phyloP scores from a whole-genome alignment of 2,329 filamentous ascomycete genomes.

The Botryosphaeria dothidea region DNA sequence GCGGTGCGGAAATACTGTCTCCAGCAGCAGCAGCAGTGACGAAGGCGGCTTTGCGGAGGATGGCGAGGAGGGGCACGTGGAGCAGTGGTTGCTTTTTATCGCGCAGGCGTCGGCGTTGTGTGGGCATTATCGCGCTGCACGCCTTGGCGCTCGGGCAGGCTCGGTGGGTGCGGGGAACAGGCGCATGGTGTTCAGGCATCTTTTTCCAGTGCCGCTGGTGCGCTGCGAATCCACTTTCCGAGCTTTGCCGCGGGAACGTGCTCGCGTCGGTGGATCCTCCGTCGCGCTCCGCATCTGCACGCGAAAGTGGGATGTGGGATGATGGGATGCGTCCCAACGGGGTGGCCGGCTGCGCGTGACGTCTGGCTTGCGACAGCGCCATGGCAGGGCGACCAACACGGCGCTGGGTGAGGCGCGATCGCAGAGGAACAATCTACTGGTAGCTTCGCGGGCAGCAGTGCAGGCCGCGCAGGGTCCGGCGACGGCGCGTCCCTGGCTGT shows the following conservation, averaged over 20 bases:
- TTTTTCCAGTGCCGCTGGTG: slow-evolving; percentile 1
- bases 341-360: slow-evolving; percentile 1
- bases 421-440: neutral
- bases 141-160: slow-evolving; percentile 13
- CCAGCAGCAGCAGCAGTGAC: slow-evolving; percentile 23
- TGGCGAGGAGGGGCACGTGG: slow-evolving; percentile 16
- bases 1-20: slow-evolving; percentile 43
- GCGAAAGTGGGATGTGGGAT: slow-evolving; percentile 14
- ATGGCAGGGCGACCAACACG: neutral
- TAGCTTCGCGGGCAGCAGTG: neutral
- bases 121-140: slow-evolving; percentile 3
- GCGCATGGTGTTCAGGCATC: slow-evolving; percentile 4
- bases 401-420: neutral
- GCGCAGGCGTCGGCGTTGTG: neutral
- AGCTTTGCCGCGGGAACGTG: slow-evolving; percentile 11
- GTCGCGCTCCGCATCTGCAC: slow-evolving; percentile 13
- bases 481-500: slow-evolving; percentile 13
- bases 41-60: slow-evolving; percentile 7
- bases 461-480: slow-evolving; percentile 9
- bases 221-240: slow-evolving; percentile 15
- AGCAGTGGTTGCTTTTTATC: slow-evolving; percentile 1
- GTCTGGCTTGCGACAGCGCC: neutral
- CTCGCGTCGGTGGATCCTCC: slow-evolving; percentile 14
- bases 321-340: neutral
- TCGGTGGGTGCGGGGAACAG: slow-evolving; percentile 10